Base-by-base conservation (phyloP, 495 filamentous ascomycete species). In the Tuber indicum region DNA sequence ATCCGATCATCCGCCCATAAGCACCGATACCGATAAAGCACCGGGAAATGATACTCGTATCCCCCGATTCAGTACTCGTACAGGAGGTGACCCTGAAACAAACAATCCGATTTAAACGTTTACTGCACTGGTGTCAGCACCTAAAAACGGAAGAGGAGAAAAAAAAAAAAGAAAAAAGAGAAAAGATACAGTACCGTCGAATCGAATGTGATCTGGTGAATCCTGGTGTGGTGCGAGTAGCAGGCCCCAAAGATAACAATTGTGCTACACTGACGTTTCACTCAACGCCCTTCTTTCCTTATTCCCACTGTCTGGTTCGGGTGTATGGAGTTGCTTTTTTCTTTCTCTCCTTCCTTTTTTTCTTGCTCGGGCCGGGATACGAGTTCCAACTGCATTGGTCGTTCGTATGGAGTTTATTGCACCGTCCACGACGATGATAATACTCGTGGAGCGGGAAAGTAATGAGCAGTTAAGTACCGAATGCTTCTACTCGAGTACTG, bases 191-290 rank as follows among this genome's bases (percentile, higher is more conserved):
- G 32, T 66, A 66, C 14, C 26, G 0, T 26, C 58, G n/a, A 62
- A 36, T 36, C 58, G 58, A 36, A 36, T 66, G 58, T 66, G 58
- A 66, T 66, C 58, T 36, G 14, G 36, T 66, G 58, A 66, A 36
- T 19, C 14, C 14, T 1, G 39, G 39, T 41, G 39, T 41, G 4
- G 39, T 41, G 39, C 1, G 3, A 5, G 39, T 41, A 26, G 58
- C 14, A 36, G 26, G 32, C 26, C n/a, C 58, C 26, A 32, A 66
- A 66, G 14, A 47, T 47, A 47, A 36, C 16, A 66, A 1, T 32
- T 36, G 58, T 66, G 58, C 58, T 66, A 66, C 58, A 66, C 5
- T 26, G 26, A 66, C 58, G 58, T 66, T 66, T 66, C 58, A 66
- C 26, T 66, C 58, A 12, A 36, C 14, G 58, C 58, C 26, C 58